Percentiles rank a stretch among this genome's conserved stretches.
Evolutionary conservation across 805 yeast species (phyloP).

Genomic region (Sugiyamaella lignohabitans): DNA sequence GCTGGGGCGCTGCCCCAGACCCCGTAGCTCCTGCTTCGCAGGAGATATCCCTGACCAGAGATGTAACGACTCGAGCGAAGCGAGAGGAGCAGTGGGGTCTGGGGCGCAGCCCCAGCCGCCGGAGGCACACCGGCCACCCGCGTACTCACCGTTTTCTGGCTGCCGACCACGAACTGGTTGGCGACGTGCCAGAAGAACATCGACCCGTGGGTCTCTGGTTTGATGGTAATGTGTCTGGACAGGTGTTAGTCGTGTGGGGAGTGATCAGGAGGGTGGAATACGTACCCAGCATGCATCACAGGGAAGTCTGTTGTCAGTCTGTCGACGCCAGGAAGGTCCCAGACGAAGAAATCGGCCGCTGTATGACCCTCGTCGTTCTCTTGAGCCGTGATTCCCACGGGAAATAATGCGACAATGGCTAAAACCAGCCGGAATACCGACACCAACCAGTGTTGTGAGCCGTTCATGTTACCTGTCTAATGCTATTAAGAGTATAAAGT

Average conservation of each 20-base stretch:
- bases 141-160: conserved; percentile 31
- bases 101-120: neutral
- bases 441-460: too few relatives aligned
- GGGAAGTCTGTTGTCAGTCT: conserved; percentile 29
- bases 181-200: conserved; percentile 75
- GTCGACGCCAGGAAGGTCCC: conserved; percentile 30
- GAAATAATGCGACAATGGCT: neutral
- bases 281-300: conserved; percentile 42
- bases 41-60: too few relatives aligned
- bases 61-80: too few relatives aligned
- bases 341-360: conserved; percentile 27
- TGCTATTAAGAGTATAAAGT: too few relatives aligned
- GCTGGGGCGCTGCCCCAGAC: neutral
- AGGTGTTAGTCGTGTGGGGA: conserved; percentile 30
- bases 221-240: conserved; percentile 51
- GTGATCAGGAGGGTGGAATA: conserved; percentile 31
- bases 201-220: conserved; percentile 46
- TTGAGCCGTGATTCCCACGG: too few relatives aligned
- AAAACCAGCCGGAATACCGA: neutral
- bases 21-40: too few relatives aligned
- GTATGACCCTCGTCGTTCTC: conserved; percentile 1
- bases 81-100: too few relatives aligned
- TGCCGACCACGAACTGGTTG: conserved; percentile 27
- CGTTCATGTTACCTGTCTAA: too few relatives aligned
- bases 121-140: too few relatives aligned